These are phyloP conservation scores for Thermothelomyces thermophilus DNA, from an alignment of 2,329 filamentous ascomycete species.

Conservation along the genomic window DNA sequence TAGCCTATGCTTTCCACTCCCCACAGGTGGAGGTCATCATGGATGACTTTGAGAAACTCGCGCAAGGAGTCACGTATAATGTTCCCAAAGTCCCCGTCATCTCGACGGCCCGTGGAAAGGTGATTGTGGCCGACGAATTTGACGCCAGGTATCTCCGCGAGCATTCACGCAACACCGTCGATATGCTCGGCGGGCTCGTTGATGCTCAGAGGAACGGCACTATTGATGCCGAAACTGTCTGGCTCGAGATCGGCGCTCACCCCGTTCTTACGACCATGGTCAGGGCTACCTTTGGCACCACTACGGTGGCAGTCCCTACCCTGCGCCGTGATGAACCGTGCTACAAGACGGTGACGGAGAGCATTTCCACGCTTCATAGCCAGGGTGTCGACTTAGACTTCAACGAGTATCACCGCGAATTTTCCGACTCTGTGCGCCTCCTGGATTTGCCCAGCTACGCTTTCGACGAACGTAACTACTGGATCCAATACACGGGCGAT, in stretches of 20 bases:
- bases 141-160: constrained; percentile 56
- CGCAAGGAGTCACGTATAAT: constrained; percentile 34
- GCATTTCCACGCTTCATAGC: background rate
- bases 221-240: constrained; percentile 60
- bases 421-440: constrained; percentile 38
- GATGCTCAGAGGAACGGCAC: constrained; percentile 51
- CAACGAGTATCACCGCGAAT: constrained; percentile 59
- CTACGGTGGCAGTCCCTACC: constrained; percentile 4
- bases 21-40: constrained; percentile 49
- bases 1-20: constrained; percentile 50
- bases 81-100: constrained; percentile 53
- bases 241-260: constrained; percentile 69
- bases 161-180: constrained; percentile 61
- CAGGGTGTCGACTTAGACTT: constrained; percentile 59
- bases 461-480: constrained; percentile 69
- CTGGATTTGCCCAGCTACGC: constrained; percentile 61
- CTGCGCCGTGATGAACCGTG: constrained; percentile 31
- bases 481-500: constrained; percentile 58
- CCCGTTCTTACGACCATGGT: constrained; percentile 61
- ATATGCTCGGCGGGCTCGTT: constrained; percentile 58
- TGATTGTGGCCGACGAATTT: constrained; percentile 53
- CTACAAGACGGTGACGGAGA: constrained; percentile 37
- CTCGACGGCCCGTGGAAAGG: constrained; percentile 58
- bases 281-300: background rate
- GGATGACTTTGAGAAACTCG: constrained; percentile 49